Conservation (phyloP, 306 rosid genomes). For the Medicago lupulina region DNA sequence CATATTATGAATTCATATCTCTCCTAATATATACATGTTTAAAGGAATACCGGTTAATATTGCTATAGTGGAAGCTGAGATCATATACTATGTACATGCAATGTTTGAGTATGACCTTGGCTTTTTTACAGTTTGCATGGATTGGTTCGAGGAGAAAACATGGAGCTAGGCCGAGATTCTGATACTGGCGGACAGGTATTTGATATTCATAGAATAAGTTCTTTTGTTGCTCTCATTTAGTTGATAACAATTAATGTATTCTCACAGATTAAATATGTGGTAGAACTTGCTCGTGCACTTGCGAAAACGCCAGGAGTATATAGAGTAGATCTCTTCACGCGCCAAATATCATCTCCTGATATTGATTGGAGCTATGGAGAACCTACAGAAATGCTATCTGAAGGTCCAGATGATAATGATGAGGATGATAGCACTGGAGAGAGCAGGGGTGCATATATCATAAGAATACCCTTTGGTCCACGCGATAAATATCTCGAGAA, state of each 20-base stretch:
- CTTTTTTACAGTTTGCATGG: slow-evolving; percentile 62
- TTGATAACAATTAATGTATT: background rate
- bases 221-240: too few species aligned
- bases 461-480: slow-evolving; percentile 91
- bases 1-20: slow-evolving; percentile 3
- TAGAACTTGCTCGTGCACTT: slow-evolving; percentile 91
- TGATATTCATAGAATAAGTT: slow-evolving; percentile 6
- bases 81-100: slow-evolving; percentile 29
- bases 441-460: slow-evolving; percentile 90
- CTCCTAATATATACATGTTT: slow-evolving; percentile 6
- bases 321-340: slow-evolving; percentile 87
- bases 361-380: slow-evolving; percentile 97
- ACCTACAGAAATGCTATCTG: slow-evolving; percentile 85
- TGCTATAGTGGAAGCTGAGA: slow-evolving; percentile 11
- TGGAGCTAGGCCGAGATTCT: slow-evolving; percentile 96
- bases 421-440: slow-evolving; percentile 57
- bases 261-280: slow-evolving; percentile 84
- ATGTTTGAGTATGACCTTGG: slow-evolving; percentile 1
- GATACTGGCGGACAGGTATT: slow-evolving; percentile 96
- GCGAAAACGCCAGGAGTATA: slow-evolving; percentile 91
- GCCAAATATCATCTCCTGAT: slow-evolving; percentile 83
- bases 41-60: background rate
- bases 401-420: slow-evolving; percentile 61
- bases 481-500: slow-evolving; percentile 76
- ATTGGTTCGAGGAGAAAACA: slow-evolving; percentile 84